phyloP scores from a whole-genome alignment of 257 asterid species.

The Lycium barbarum region DNA sequence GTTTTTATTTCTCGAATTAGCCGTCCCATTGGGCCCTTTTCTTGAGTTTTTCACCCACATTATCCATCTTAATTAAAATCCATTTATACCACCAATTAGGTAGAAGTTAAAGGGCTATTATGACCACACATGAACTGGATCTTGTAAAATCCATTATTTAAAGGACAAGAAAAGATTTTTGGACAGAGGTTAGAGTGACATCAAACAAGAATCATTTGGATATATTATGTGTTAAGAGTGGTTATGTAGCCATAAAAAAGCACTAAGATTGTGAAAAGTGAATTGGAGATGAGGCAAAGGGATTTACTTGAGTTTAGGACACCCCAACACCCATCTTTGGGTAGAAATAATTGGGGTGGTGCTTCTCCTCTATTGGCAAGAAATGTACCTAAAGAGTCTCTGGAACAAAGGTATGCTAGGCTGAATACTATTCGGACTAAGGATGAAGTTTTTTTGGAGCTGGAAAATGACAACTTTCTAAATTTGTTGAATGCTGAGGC shows the following conservation, averaged over 20 bases:
- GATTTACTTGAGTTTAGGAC: slow-evolving; percentile 62
- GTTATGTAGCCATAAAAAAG: neutral
- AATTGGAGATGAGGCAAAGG: slow-evolving; percentile 44
- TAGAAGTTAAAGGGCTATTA: neutral
- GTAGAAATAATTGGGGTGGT: slow-evolving; percentile 84
- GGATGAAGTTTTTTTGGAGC: slow-evolving; percentile 49
- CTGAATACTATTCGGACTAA: slow-evolving; percentile 49
- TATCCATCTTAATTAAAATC: slow-evolving; percentile 7
- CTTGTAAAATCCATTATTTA: neutral
- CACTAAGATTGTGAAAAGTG: neutral
- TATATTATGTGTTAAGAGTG: neutral
- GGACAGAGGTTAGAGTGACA: neutral
- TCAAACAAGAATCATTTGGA: slow-evolving; percentile 22
- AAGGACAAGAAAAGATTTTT: neutral
- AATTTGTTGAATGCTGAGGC: slow-evolving; percentile 35
- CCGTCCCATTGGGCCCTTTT: neutral
- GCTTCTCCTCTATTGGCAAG: slow-evolving; percentile 78
- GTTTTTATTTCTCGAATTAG: neutral
- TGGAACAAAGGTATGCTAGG: slow-evolving; percentile 58
- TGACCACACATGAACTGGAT: slow-evolving; percentile 7
- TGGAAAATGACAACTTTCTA: slow-evolving; percentile 46
- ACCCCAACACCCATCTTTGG: slow-evolving; percentile 69
- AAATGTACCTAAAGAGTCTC: slow-evolving; percentile 62
- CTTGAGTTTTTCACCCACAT: slow-evolving; percentile 14
- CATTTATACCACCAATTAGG: neutral